These are phyloP conservation scores for Podaxis sp. DNA, from an alignment of 768 basidiomycete species.

Conservation along the genomic window DNA sequence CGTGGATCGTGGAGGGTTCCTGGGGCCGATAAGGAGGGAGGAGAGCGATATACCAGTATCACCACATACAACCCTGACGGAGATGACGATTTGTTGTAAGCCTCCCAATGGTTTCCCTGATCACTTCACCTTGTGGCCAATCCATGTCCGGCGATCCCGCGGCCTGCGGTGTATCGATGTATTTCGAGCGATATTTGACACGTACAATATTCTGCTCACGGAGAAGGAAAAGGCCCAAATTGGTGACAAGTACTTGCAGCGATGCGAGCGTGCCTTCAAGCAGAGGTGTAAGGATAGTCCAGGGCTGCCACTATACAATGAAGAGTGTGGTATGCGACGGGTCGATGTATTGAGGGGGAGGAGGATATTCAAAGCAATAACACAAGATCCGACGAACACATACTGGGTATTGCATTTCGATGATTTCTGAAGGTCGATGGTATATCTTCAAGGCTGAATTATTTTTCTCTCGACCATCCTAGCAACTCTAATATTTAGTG, in stretches of 20 bases:
- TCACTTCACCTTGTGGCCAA: slow-evolving; percentile 32
- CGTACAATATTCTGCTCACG: slow-evolving; percentile 41
- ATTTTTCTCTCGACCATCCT: not conserved
- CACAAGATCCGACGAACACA: slow-evolving; percentile 18
- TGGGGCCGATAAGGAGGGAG: slow-evolving; percentile 26
- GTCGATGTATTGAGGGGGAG: slow-evolving; percentile 51
- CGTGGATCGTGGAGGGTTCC: slow-evolving; percentile 19
- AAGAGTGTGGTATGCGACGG: slow-evolving; percentile 46
- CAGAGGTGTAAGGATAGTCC: slow-evolving; percentile 42
- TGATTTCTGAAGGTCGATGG: not conserved
- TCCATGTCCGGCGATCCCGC: slow-evolving; percentile 36
- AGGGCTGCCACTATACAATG: slow-evolving; percentile 35
- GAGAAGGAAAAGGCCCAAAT: slow-evolving; percentile 30
- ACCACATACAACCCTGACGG: slow-evolving; percentile 34
- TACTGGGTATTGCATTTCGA: slow-evolving; percentile 13
- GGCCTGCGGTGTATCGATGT: slow-evolving; percentile 55
- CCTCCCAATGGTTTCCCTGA: slow-evolving; percentile 23
- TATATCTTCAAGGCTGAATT: not conserved
- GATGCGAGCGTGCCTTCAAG: slow-evolving; percentile 38
- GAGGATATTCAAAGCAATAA: slow-evolving; percentile 51
- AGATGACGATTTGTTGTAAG: slow-evolving; percentile 40
- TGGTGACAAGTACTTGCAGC: slow-evolving; percentile 25
- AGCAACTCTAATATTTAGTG: slow-evolving; percentile 10
- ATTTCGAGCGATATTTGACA: slow-evolving; percentile 51
- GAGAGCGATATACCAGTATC: slow-evolving; percentile 41